These are phyloP conservation scores for Akebia trifoliata DNA, from an alignment of 164 flowering plant genomes.

Conservation along the genomic window DNA sequence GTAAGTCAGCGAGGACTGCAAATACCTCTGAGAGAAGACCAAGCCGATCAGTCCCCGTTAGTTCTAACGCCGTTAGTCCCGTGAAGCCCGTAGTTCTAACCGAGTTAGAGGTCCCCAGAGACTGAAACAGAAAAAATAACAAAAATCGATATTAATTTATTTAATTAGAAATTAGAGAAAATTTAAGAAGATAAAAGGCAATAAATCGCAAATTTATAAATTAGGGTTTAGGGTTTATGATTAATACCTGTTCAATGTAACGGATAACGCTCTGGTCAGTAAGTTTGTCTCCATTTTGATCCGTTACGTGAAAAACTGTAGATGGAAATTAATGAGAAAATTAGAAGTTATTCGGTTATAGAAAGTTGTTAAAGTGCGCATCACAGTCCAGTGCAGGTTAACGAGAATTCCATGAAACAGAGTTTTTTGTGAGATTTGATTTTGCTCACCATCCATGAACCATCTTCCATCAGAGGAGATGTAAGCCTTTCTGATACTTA, in stretches of 20 bases:
- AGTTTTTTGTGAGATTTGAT: background rate
- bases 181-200: too few species aligned
- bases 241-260: constrained; percentile 69
- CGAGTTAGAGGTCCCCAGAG: constrained; percentile 49
- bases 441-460: constrained; percentile 91
- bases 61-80: constrained; percentile 75
- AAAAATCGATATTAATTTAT: too few species aligned
- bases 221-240: background rate
- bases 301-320: constrained; percentile 93
- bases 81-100: constrained; percentile 25
- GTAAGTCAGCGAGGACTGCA: constrained; percentile 79
- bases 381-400: background rate
- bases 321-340: too few species aligned
- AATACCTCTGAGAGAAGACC: constrained; percentile 87
- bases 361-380: background rate
- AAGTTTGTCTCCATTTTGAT: constrained; percentile 68
- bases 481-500: constrained; percentile 56
- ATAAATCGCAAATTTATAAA: background rate
- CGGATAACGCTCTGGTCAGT: constrained; percentile 71
- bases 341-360: too few species aligned
- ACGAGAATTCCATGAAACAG: background rate
- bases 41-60: constrained; percentile 80
- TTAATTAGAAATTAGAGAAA: too few species aligned
- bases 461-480: constrained; percentile 78
- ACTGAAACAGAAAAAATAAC: constrained; percentile 46